Evolutionary conservation across 2,329 filamentous ascomycete species (phyloP).

Genomic region (Saccharata proteae): DNA sequence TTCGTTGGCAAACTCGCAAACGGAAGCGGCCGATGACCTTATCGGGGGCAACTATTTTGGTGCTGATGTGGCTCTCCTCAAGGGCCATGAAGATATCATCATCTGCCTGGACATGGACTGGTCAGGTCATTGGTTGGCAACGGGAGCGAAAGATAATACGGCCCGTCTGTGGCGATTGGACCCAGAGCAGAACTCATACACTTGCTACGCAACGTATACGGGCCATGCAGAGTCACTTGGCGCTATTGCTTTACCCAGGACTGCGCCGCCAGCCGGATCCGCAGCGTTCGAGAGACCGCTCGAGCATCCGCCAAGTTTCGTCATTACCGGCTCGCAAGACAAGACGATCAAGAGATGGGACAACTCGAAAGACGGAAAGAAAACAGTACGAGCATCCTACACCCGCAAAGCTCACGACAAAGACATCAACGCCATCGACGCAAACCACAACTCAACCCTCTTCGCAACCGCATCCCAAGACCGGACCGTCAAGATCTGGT

Average conservation of each 20-base stretch:
- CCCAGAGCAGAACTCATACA: constrained; percentile 58
- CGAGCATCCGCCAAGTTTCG: constrained; percentile 66
- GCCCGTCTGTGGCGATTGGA: constrained; percentile 86
- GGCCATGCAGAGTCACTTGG: constrained; percentile 92
- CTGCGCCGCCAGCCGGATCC: constrained; percentile 54
- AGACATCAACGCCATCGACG: constrained; percentile 90
- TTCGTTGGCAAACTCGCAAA: constrained; percentile 41
- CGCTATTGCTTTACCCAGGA: constrained; percentile 71
- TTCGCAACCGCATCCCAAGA: constrained; percentile 97
- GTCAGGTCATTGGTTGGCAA: constrained; percentile 94
- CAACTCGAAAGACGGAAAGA: constrained; percentile 33
- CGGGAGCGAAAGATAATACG: constrained; percentile 92
- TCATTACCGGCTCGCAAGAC: constrained; percentile 90
- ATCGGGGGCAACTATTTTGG: constrained; percentile 59
- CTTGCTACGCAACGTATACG: constrained; percentile 70
- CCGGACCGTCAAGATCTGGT: constrained; percentile 95
- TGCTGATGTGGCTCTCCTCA: constrained; percentile 72
- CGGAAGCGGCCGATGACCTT: constrained; percentile 14
- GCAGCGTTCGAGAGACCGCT: constrained; percentile 62
- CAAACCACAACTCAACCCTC: constrained; percentile 60
- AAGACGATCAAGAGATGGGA: constrained; percentile 94
- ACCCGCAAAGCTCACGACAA: constrained; percentile 97
- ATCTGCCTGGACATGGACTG: constrained; percentile 91
- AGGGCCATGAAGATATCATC: constrained; percentile 89
- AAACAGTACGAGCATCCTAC: constrained; percentile 56